Evolutionary conservation across 768 basidiomycete species (phyloP).

Genomic region (Amylocystis lapponica): DNA sequence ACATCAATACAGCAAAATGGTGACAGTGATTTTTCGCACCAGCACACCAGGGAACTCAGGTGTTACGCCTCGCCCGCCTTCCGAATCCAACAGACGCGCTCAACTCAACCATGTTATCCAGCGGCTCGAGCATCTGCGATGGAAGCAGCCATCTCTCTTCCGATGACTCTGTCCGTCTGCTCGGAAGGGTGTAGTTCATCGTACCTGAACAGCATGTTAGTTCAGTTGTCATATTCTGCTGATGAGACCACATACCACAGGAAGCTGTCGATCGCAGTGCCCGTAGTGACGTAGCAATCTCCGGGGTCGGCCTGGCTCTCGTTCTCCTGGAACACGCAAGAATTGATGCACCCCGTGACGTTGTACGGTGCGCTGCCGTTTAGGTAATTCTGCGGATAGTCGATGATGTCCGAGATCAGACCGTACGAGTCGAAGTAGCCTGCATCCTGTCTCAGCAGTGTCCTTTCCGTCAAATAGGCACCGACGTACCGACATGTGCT

Average conservation of each 20-base stretch:
- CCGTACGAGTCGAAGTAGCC: conserved; percentile 58
- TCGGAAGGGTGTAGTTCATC: conserved; percentile 60
- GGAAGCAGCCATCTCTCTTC: conserved; percentile 42
- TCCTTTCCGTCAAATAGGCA: neutral
- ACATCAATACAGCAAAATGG: too few species aligned
- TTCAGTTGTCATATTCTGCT: neutral
- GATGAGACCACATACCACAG: conserved; percentile 40
- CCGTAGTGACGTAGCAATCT: conserved; percentile 33
- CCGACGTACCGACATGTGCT: conserved; percentile 49
- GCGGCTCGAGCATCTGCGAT: conserved; percentile 35
- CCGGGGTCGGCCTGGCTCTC: conserved; percentile 22
- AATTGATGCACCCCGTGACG: conserved; percentile 44
- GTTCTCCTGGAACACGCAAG: conserved; percentile 40
- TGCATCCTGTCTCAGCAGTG: conserved; percentile 15
- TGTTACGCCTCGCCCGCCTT: too few species aligned
- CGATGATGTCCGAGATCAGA: conserved; percentile 54
- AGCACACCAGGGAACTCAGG: too few species aligned
- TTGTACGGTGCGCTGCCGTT: conserved; percentile 62
- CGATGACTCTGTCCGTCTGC: conserved; percentile 50
- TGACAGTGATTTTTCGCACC: too few species aligned
- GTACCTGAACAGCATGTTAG: conserved; percentile 22
- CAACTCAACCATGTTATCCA: conserved; percentile 50
- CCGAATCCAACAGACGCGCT: too few species aligned
- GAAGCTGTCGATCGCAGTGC: conserved; percentile 49
- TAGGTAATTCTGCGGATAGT: conserved; percentile 44